These are phyloP conservation scores for Euphorbia lathyris DNA, from an alignment of 345 rosid species.

Conservation along the genomic window DNA sequence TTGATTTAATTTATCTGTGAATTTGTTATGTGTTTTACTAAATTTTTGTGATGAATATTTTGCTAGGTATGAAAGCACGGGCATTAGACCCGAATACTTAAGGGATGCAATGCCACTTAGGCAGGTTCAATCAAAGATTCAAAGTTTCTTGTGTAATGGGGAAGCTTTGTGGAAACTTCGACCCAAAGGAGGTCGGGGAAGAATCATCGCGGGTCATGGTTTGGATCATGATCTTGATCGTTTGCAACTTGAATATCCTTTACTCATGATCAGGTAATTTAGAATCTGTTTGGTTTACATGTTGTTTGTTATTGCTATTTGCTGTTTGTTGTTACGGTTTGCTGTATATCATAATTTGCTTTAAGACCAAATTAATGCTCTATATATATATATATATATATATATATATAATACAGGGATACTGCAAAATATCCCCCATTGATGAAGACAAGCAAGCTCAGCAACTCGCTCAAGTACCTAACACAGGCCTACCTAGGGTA, in stretches of 20 bases:
- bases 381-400: no score
- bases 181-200: slow-evolving; percentile 64
- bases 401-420: slow-evolving; percentile 76
- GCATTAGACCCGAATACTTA: slow-evolving; percentile 68
- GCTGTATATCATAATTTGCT: no score
- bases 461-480: slow-evolving; percentile 82
- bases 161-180: slow-evolving; percentile 91
- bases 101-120: slow-evolving; percentile 69
- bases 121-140: slow-evolving; percentile 73
- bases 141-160: slow-evolving; percentile 83
- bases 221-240: slow-evolving; percentile 73
- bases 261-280: slow-evolving; percentile 77
- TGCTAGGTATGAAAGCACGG: slow-evolving; percentile 80
- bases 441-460: slow-evolving; percentile 95
- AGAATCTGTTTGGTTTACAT: no score
- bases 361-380: no score
- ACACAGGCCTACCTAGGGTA: slow-evolving; percentile 93
- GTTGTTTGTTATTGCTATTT: no score
- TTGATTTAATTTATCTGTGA: no score
- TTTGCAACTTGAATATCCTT: slow-evolving; percentile 77
- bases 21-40: no score
- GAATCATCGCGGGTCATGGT: slow-evolving; percentile 93
- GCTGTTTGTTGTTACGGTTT: no score
- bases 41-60: no score
- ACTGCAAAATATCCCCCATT: slow-evolving; percentile 85